Base-by-base conservation (phyloP, 768 basidiomycete species). In the Lactarius pseudohatsudake region DNA sequence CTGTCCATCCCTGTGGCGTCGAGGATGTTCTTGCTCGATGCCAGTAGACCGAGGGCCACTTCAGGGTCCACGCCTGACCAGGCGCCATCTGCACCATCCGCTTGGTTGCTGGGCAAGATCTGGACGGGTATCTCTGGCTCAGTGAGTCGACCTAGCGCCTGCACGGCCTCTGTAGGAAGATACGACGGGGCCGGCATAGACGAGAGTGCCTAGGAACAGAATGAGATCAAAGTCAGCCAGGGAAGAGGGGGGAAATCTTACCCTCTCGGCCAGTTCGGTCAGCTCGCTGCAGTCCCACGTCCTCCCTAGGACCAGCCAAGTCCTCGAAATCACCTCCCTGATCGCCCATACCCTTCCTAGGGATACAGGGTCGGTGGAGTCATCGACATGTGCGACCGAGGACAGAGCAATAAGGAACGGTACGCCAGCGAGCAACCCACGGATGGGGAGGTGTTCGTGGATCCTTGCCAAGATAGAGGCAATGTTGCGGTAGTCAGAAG, bases 381-480 rank as follows among this genome's bases (percentile, higher is more conserved):
- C 78, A n/a, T 80, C 79, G 32, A 79, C 71, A 40, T 79, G 79
- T 4, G 84, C 77, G 11, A 84, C 84, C 8, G 72, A 75, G 63
- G 91, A 85, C 59, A 96, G 75, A 1, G 91, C 87, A n/a, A 92
- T 74, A 32, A 97, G 76, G 92, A 97, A 94, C 5, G 95, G 94
- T 40, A 92, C 77, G 26, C 93, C 91, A 2, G 87, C 86, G 20
- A 94, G 77, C 47, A 96, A 71, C 2, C 87, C 90, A 50, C 89
- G 85, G 32, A 89, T 77, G 1, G 95, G 94, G n/a, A 92, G 75
- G 59, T 88, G 81, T 68, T 88, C 80, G 59, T 93, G 88, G 32
- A 92, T 80, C 3, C 84, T 82, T 6, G 79, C 81, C 43, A 96
- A 81, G 36, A 94, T 81, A 54, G 84, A 81, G 50, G 90, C 78